Evolutionary conservation across 2,329 filamentous ascomycete species (phyloP).

Genomic region (Setomelanomma holmii): DNA sequence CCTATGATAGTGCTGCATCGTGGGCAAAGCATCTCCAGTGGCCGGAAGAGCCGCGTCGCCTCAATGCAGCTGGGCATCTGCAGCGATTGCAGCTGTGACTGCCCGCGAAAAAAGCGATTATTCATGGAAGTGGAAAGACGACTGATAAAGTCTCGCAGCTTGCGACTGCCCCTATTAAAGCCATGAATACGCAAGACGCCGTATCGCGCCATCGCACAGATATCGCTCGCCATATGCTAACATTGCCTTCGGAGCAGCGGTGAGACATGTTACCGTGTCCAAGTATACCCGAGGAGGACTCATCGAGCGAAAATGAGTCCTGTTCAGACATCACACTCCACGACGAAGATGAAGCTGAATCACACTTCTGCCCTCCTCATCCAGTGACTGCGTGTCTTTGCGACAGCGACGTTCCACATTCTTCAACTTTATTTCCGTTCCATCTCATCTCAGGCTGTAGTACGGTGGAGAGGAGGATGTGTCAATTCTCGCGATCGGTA

Average conservation of each 20-base stretch:
- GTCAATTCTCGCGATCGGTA: conserved; percentile 34
- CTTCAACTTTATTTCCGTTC: conserved; percentile 21
- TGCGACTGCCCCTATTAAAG: background rate
- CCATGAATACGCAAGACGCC: too few relatives aligned
- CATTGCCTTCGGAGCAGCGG: background rate
- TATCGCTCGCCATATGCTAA: conserved; percentile 9
- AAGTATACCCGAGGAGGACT: conserved; percentile 3
- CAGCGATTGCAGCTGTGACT: background rate
- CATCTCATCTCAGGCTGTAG: conserved; percentile 41
- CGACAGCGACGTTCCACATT: conserved; percentile 1
- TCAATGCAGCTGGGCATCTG: background rate
- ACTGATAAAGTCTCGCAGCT: background rate
- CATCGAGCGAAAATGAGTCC: conserved; percentile 10
- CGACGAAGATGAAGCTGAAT: conserved; percentile 8
- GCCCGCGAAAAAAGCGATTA: background rate
- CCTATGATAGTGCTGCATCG: background rate
- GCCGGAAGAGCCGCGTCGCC: background rate
- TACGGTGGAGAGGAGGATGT: conserved; percentile 36
- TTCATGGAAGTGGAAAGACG: background rate
- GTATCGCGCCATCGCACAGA: conserved; percentile 7
- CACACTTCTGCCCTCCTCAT: conserved; percentile 1
- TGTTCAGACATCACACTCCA: conserved; percentile 23
- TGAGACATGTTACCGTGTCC: conserved; percentile 6
- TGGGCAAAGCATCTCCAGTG: background rate
- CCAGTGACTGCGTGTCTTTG: conserved; percentile 5